A percentile compares a stretch with the other conserved stretches of the same genome.
phyloP scores from a whole-genome alignment of 2,329 filamentous ascomycete species.

The Sporothrix variecibatus region DNA sequence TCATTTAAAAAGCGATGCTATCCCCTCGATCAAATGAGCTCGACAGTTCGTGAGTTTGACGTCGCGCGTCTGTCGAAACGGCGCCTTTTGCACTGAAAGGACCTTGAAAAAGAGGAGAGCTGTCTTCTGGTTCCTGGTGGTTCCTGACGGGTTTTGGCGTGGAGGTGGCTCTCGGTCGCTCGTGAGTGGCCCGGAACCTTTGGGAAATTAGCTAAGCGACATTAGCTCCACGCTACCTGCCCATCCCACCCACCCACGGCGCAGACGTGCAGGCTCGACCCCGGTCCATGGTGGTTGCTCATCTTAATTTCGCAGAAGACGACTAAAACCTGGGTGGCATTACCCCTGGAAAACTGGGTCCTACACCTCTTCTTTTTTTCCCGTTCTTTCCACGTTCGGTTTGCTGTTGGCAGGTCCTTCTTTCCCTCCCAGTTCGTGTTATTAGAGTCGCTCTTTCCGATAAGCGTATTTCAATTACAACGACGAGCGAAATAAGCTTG shows the following conservation, averaged over 20 bases:
- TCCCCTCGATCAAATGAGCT: background rate
- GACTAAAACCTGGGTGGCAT: conserved; percentile 14
- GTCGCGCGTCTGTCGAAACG: background rate
- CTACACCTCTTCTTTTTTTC: background rate
- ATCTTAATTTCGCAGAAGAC: conserved; percentile 28
- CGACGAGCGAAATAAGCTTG: background rate
- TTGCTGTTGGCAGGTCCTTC: background rate
- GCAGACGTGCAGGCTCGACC: conserved; percentile 21
- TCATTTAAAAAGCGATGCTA: background rate
- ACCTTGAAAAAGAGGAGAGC: background rate
- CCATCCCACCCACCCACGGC: conserved; percentile 21
- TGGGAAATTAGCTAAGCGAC: conserved; percentile 43
- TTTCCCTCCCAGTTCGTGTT: background rate
- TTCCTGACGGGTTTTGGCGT: background rate
- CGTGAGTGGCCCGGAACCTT: conserved; percentile 24
- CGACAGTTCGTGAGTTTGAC: background rate
- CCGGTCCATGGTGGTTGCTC: conserved; percentile 21
- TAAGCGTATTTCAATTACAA: conserved; percentile 2
- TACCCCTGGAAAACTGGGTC: conserved; percentile 33
- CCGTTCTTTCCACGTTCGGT: conserved; percentile 1
- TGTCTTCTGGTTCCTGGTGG: conserved; percentile 9
- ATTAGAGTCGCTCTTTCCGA: background rate
- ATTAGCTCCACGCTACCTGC: conserved; percentile 32
- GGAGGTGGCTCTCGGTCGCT: background rate
- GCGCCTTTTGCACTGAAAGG: background rate